Evolutionary conservation across 1,139 yeast genomes (phyloP), one percentile per base, ranked within the genome.

Genomic region (Pichia kudriavzevii): DNA sequence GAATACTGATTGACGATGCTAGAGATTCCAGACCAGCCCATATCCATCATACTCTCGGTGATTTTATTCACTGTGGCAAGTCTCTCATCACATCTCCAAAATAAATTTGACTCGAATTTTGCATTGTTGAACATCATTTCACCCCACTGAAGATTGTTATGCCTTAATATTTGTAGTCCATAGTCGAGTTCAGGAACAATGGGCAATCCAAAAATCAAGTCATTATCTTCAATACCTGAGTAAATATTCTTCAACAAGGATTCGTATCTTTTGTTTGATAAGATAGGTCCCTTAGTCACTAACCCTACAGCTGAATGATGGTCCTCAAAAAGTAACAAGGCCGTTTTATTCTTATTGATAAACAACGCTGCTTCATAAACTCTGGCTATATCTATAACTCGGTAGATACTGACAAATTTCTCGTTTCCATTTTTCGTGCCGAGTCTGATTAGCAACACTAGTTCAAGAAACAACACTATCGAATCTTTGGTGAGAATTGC

Each of bases 161-260:
- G 60, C 56, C 38, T 34, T 4, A 73, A 55, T 22, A 67, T 58
- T 7, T 59, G 52, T 10, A 76, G 49, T 0, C 82, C 79, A 36
- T 67, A 67, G 1, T 63, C 63, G 8, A 83, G 51, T 0, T 76
- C 61, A 0, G 79, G 68, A 17, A 67, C 64, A 12, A 70, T 66
- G 0, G 85, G 85, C 7, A 81, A 56, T 0, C 93, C 93, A 45
- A 66, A 65, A 2, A 69, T 49, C 27, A 81, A 56, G 50, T 84
- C 94, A 2, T 66, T 63, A 44, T 81, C 85, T 35, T 70, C 74
- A 4, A 78, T 59, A 0, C 63, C 50, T 13, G 63, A 62, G 47
- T 77, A 81, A 2, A 79, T 61, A 1, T 40, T 33, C 6, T 60
- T 43, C 18, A 75, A 46, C 3, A 52, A 36, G 0, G 40, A 32